Evolutionary conservation across 2,329 filamentous ascomycete genomes (phyloP), one percentile per base, ranked within the genome.

Genomic region (Cytospora piceae): DNA sequence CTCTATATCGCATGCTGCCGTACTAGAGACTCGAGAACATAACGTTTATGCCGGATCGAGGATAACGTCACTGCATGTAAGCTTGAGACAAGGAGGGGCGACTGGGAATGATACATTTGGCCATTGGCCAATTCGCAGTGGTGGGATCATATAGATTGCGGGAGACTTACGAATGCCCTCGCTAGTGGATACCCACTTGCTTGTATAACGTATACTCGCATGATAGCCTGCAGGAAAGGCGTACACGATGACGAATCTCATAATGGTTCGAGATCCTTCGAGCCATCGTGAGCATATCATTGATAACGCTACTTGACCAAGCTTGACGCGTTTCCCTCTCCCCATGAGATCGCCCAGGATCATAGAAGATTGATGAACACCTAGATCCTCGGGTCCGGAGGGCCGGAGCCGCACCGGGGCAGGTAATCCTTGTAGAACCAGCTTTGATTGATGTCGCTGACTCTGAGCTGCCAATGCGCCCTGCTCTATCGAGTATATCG

Each of bases 41-140:
- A 58, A 39, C 14, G 22, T 32, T 54, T 63, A 65, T 32, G 34
- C 65, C 46, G 3, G 24, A 61, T 61, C 32, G 24, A 64, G 66
- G 29, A 31, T 67, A 65, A 65, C 32, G 62, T n/a, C 14, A 27
- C 63, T 65, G 66, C 63, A 63, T n/a, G 63, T 67, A 65, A 67
- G 63, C 63, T 63, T 42, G 39, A 61, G 59, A 58, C 20, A 54
- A 39, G 27, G 59, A 56, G 59, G 63, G 63, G 58, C 34, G 22
- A 31, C 22, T 29, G 32, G 27, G 27, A 24, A 53, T 11, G 24
- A n/a, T 5, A 31, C 31, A 67, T 54, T 12, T 39, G 27, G 4
- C 46, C 24, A 67, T 60, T 64, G 61, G 62, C 5, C 65, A 63
- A 57, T 63, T 27, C 31, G 17, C n/a, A 11, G 17, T 17, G 11